Evolutionary conservation across 2,329 filamentous ascomycete species (phyloP).

Genomic region (Aspergillus aculeatus): DNA sequence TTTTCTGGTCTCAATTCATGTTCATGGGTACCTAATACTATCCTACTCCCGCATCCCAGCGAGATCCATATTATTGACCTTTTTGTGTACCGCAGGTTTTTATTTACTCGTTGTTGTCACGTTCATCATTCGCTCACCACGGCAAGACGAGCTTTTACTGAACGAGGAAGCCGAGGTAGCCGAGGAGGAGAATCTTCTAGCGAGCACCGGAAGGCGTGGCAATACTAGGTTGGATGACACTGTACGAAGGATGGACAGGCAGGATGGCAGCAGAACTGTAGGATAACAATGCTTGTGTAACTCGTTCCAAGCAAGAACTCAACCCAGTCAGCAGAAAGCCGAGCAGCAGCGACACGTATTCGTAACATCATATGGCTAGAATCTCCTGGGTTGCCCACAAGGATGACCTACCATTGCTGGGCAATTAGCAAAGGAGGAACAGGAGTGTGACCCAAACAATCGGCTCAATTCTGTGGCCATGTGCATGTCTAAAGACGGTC

Average conservation of each 20-base stretch:
- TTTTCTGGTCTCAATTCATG: constrained; percentile 94
- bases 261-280: constrained; percentile 4
- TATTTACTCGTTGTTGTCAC: constrained; percentile 80
- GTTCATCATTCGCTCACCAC: constrained; percentile 76
- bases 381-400: not conserved
- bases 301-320: not conserved
- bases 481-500: constrained; percentile 25
- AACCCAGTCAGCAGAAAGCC: not conserved
- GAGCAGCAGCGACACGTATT: too few relatives aligned
- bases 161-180: constrained; percentile 89
- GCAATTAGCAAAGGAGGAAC: not conserved
- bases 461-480: not conserved
- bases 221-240: constrained; percentile 88
- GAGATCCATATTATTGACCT: not conserved
- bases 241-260: constrained; percentile 54
- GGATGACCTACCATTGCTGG: too few relatives aligned
- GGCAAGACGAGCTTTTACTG: constrained; percentile 70
- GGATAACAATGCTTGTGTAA: not conserved
- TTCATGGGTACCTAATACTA: constrained; percentile 62
- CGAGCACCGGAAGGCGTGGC: constrained; percentile 76
- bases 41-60: not conserved
- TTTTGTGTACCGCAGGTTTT: constrained; percentile 45
- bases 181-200: constrained; percentile 88
- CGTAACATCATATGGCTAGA: not conserved
- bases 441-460: not conserved